These are phyloP conservation scores for Rhynchospora tenuis DNA, from an alignment of 176 grass and related monocot genomes.

Conservation along the genomic window DNA sequence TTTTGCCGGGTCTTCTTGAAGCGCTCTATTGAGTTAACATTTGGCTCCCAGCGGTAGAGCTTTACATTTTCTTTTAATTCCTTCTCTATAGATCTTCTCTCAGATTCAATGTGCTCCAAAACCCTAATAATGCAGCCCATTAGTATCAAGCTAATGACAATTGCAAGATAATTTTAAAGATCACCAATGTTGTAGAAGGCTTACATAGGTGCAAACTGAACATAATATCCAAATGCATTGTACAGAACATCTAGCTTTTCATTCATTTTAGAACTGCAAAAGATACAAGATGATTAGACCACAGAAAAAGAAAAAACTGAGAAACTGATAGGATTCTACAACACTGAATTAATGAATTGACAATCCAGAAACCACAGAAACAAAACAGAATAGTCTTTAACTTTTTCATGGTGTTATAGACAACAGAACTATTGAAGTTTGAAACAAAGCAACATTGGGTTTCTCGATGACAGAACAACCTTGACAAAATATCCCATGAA, in stretches of 20 bases:
- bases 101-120: slow-evolving; percentile 46
- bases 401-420: not conserved
- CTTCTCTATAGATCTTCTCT: slow-evolving; percentile 58
- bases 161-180: slow-evolving; percentile 20
- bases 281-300: slow-evolving; percentile 16
- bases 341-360: not conserved
- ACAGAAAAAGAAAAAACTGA: not conserved
- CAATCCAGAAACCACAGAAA: not conserved
- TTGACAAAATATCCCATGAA: slow-evolving; percentile 48
- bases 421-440: not conserved
- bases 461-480: slow-evolving; percentile 14
- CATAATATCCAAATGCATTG: slow-evolving; percentile 90
- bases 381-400: not conserved
- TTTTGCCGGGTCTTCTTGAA: slow-evolving; percentile 73
- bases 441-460: not conserved
- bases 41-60: slow-evolving; percentile 84
- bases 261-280: slow-evolving; percentile 35
- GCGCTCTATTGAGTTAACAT: slow-evolving; percentile 56
- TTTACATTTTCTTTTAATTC: slow-evolving; percentile 65
- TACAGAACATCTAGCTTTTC: slow-evolving; percentile 72
- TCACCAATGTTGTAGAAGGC: slow-evolving; percentile 12
- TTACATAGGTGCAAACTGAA: slow-evolving; percentile 79
- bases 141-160: slow-evolving; percentile 23
- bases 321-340: not conserved
- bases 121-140: slow-evolving; percentile 41